Base-by-base conservation (phyloP, 345 rosid genomes). In the Rhizophora mangle region DNA sequence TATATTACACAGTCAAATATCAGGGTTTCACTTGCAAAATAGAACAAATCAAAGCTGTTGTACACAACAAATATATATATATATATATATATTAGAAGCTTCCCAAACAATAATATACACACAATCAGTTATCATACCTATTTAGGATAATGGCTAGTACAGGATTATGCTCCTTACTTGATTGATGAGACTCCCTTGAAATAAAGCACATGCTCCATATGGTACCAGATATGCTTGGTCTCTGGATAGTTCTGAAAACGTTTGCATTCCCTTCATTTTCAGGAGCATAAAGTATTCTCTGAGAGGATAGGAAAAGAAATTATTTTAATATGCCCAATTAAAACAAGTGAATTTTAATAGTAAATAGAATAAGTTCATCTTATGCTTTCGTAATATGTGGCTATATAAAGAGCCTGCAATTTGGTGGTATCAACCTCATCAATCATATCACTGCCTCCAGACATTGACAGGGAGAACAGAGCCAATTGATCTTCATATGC, bases 201-300 rank as follows among this genome's bases (percentile, higher is more conserved):
- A 95, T 84, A 82, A 95, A 95, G 84, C 98, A 90, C 91, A 95
- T 88, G 89, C 98, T 88, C 99, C 99, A 95, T 76, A 95, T 90
- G 74, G 98, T 87, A 73, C 99, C 98, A 76, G 81, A 72, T 74
- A 86, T 75, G 69, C 51, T 70, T 32, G 69, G 68, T 72, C 74
- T 81, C 47, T 71, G 85, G 46, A 58, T 36, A 76, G 74, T 81
- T 84, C 80, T 80, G 54, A 82, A 68, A 70, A 69, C 31, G 77
- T 57, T 68, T 63, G 78, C 65, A 71, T 79, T 81, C 60, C 70
- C 85, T 68, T 86, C 87, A 65, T 73, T 82, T 73, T 88, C 96
- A 71, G 92, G 81, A 74, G 99, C 92, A 86, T 86, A 92, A 68
- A 62, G 79, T 75, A 90, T 82, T 83, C 78, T 85, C 99, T 92